Percentiles rank a stretch among this genome's conserved stretches.
These are phyloP conservation scores for Mycena latifolia DNA, from an alignment of 768 basidiomycete species.

Conservation along the genomic window DNA sequence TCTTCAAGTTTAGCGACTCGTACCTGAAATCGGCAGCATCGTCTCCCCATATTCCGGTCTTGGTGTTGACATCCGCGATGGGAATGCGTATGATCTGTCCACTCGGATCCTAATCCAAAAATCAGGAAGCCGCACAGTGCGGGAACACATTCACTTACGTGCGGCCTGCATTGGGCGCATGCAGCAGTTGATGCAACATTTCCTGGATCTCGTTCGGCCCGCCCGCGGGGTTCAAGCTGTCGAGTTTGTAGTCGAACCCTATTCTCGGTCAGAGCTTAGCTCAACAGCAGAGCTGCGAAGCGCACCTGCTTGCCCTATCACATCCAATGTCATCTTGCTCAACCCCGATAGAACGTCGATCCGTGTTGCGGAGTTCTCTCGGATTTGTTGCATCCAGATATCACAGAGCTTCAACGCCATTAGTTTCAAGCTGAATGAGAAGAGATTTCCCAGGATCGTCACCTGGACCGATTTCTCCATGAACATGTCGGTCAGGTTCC, in stretches of 20 bases:
- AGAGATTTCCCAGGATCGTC: too few relatives aligned
- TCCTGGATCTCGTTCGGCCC: constrained; percentile 19
- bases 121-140: too few relatives aligned
- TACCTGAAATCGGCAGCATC: constrained; percentile 49
- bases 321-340: constrained; percentile 31
- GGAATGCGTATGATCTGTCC: constrained; percentile 46
- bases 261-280: too few relatives aligned
- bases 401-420: constrained; percentile 22
- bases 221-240: neutral
- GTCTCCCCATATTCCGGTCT: constrained; percentile 38
- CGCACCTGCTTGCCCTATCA: constrained; percentile 24
- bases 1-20: neutral
- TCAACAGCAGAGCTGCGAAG: neutral
- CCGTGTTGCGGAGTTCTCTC: neutral
- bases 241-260: constrained; percentile 23
- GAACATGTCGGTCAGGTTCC: constrained; percentile 50
- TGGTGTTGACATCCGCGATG: constrained; percentile 42
- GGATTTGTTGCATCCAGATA: constrained; percentile 1
- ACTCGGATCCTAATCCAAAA: constrained; percentile 33
- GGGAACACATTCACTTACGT: neutral
- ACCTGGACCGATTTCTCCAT: constrained; percentile 49
- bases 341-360: constrained; percentile 22
- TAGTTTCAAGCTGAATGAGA: too few relatives aligned
- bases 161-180: neutral
- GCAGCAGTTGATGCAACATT: constrained; percentile 9